Percentiles rank a stretch among this genome's conserved stretches.
These are phyloP conservation scores for Scutellaria barbata DNA, from an alignment of 257 asterid genomes.

Conservation along the genomic window DNA sequence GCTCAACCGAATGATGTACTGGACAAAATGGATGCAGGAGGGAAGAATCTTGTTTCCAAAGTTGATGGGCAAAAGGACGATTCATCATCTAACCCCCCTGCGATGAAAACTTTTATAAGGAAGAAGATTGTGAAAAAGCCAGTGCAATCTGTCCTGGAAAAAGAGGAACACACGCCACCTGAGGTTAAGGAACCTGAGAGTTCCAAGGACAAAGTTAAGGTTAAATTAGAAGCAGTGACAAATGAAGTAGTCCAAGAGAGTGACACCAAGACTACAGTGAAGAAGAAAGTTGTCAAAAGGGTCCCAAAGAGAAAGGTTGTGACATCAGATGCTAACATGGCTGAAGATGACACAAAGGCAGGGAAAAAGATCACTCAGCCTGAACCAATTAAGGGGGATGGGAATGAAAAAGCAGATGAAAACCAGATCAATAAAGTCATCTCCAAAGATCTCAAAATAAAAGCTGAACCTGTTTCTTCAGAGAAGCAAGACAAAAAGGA, in stretches of 20 bases:
- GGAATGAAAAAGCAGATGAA: slow-evolving; percentile 43
- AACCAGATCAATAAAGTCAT: slow-evolving; percentile 29
- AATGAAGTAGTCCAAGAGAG: slow-evolving; percentile 47
- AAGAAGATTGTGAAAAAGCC: slow-evolving; percentile 63
- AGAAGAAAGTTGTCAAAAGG: slow-evolving; percentile 75
- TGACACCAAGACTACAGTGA: slow-evolving; percentile 58
- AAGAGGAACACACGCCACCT: slow-evolving; percentile 41
- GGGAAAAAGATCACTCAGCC: slow-evolving; percentile 39
- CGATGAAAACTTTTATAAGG: slow-evolving; percentile 63
- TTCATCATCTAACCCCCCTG: slow-evolving; percentile 48
- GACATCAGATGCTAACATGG: slow-evolving; percentile 44
- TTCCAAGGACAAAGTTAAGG: slow-evolving; percentile 47
- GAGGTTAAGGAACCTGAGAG: slow-evolving; percentile 50
- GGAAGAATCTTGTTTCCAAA: slow-evolving; percentile 47
- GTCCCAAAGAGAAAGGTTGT: slow-evolving; percentile 67
- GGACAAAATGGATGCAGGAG: slow-evolving; percentile 49
- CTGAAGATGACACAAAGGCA: slow-evolving; percentile 46
- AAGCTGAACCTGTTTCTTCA: slow-evolving; percentile 18
- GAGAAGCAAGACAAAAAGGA: slow-evolving; percentile 48
- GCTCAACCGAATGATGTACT: slow-evolving; percentile 40
- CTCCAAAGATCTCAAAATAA: slow-evolving; percentile 39
- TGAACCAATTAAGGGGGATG: slow-evolving; percentile 41
- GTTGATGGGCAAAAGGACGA: slow-evolving; percentile 54
- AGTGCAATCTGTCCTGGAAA: slow-evolving; percentile 42
- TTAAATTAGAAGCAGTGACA: slow-evolving; percentile 43